phyloP scores from a whole-genome alignment of 2,329 filamentous ascomycete species.

The Alternaria arborescens region DNA sequence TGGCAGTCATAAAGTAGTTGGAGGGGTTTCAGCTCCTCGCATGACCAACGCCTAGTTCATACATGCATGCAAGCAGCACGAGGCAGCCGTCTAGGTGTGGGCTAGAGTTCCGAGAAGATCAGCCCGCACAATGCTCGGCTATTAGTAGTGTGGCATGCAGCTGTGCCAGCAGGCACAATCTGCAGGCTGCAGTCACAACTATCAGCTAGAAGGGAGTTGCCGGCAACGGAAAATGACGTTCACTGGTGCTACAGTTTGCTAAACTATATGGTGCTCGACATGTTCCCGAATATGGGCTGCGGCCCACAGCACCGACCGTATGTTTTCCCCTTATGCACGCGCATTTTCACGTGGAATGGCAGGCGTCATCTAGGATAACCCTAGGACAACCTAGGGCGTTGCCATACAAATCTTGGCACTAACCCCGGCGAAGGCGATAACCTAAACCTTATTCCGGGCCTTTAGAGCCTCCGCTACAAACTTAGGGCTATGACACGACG shows the following conservation, averaged over 20 bases:
- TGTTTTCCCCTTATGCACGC: slow-evolving; percentile 8
- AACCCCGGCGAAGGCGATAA: slow-evolving; percentile 30
- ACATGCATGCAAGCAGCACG: slow-evolving; percentile 15
- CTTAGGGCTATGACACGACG: slow-evolving; percentile 18
- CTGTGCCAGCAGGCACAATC: slow-evolving; percentile 5
- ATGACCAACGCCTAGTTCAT: slow-evolving; percentile 9
- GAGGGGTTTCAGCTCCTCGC: neutral
- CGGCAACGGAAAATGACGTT: neutral
- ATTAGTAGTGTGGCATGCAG: slow-evolving; percentile 12
- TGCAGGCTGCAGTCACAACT: slow-evolving; percentile 1
- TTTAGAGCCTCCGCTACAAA: slow-evolving; percentile 21
- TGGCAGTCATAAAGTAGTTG: neutral
- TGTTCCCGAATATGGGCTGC: slow-evolving; percentile 4
- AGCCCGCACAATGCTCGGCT: slow-evolving; percentile 3
- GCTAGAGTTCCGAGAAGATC: slow-evolving; percentile 10
- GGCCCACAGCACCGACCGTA: slow-evolving; percentile 2
- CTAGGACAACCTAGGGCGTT: slow-evolving; percentile 14
- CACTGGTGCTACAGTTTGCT: neutral
- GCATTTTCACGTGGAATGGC: slow-evolving; percentile 23
- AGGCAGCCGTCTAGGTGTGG: slow-evolving; percentile 6
- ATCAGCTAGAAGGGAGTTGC: slow-evolving; percentile 12
- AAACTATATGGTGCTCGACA: neutral
- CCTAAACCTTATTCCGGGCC: slow-evolving; percentile 26
- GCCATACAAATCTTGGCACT: slow-evolving; percentile 22
- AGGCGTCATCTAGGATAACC: slow-evolving; percentile 26